Conservation (phyloP, 768 basidiomycete species). For the Serendipita indica region DNA sequence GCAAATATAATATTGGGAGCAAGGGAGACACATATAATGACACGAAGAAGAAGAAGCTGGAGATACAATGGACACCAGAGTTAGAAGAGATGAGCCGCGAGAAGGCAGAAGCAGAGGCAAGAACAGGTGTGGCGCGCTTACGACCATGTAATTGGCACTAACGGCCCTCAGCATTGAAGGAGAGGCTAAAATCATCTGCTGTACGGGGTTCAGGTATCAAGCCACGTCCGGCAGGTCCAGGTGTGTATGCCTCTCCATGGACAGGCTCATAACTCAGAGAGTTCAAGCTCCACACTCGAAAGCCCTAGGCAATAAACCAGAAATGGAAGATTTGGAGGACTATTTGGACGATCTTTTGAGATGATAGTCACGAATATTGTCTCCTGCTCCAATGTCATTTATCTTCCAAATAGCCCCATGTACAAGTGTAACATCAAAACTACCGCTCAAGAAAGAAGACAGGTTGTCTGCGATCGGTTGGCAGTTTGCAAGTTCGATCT, state of each 20-base stretch:
- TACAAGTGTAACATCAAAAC: too few species aligned
- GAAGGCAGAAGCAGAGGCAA: constrained; percentile 60
- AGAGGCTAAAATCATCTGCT: background rate
- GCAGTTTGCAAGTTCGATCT: too few species aligned
- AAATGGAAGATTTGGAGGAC: constrained; percentile 51
- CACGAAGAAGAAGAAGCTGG: constrained; percentile 28
- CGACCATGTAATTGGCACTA: background rate
- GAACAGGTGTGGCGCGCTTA: constrained; percentile 37
- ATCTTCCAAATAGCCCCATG: too few species aligned
- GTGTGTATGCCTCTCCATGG: constrained; percentile 16
- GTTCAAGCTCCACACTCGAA: background rate
- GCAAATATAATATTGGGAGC: too few species aligned
- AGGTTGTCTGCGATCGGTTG: too few species aligned
- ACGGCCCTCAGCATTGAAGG: background rate
- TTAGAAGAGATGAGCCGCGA: constrained; percentile 53
- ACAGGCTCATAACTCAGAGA: constrained; percentile 12
- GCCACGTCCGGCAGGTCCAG: background rate
- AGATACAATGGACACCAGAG: constrained; percentile 52
- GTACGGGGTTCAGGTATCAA: constrained; percentile 39
- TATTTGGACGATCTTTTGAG: constrained; percentile 36
- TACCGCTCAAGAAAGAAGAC: too few species aligned
- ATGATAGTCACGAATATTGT: too few species aligned
- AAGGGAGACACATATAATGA: background rate
- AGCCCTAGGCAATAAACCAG: constrained; percentile 21
- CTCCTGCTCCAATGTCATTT: too few species aligned